Evolutionary conservation across 2,329 filamentous ascomycete species (phyloP), one percentile per base, ranked within the genome.

Genomic region (Cytospora piceae): DNA sequence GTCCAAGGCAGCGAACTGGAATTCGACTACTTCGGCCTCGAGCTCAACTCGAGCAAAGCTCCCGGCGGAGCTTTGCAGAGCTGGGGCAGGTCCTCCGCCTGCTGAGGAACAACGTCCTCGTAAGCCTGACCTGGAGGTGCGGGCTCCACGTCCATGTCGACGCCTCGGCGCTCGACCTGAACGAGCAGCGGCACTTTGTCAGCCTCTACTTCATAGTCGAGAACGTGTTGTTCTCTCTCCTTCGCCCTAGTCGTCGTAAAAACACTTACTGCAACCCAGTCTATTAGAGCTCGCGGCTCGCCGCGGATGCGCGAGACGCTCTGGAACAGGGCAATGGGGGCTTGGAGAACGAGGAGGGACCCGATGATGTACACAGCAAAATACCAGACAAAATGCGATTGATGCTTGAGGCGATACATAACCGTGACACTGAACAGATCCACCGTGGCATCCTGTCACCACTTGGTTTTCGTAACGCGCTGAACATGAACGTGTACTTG

Each of bases 121-220:
- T 22, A 5, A 8, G 42, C 20, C 6, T 22, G 17, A 3, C 17
- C 42, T 1, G 17, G 42, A 2, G 8, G 3, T 46, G 20, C 6
- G 42, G 42, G 17, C 12, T 46, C 20, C 42, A 46, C 6, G 42
- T 46, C 20, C 42, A 46, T 46, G 17, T 22, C 11, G 42, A 22
- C 42, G 20, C 20, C 6, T 46, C 6, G 17, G 12, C 2, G 12
- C 42, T 46, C 20, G 42, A 22, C 12, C 42, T 46, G 20, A 46
- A 9, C 42, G 42, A 22, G 42, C 42, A 22, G 42, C 20, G 42
- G n/a, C 20, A 46, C 5, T 32, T 29, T 12, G 11, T 61, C 0
- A 27, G 24, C 15, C 59, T 61, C 5, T 61, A 61, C 9, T 4
- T 61, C 27, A 5, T 55, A 20, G 24, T n/a, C 20, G 59, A 61